A percentile compares a stretch with the other conserved stretches of the same genome.
phyloP scores from a whole-genome alignment of 805 yeast genomes.

The Candida loeiensis region DNA sequence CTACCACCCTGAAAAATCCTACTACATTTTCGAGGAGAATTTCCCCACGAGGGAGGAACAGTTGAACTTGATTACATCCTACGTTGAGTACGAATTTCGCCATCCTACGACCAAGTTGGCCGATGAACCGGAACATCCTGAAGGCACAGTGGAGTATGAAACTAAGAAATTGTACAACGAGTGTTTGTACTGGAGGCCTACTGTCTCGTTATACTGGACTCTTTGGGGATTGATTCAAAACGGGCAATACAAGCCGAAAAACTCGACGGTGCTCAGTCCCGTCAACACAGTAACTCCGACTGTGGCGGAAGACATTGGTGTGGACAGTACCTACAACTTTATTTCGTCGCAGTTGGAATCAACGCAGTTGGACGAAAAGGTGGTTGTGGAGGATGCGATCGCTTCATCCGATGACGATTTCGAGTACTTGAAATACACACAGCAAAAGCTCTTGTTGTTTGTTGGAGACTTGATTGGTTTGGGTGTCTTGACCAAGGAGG shows the following conservation, averaged over 20 bases:
- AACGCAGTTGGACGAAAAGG: constrained; percentile 21
- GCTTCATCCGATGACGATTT: constrained; percentile 57
- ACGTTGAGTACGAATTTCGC: constrained; percentile 58
- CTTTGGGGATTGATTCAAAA: constrained; percentile 90
- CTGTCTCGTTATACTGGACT: constrained; percentile 78
- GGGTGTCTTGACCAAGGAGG: constrained; percentile 43
- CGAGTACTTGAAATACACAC: constrained; percentile 71
- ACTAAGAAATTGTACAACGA: constrained; percentile 59
- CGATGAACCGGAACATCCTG: constrained; percentile 9
- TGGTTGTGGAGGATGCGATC: constrained; percentile 30
- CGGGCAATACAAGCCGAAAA: constrained; percentile 30
- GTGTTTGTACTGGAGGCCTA: constrained; percentile 72
- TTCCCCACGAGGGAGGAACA: constrained; percentile 73
- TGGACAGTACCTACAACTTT: constrained; percentile 35
- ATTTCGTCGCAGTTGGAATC: constrained; percentile 52
- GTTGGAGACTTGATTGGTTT: constrained; percentile 71
- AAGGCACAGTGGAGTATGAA: constrained; percentile 25
- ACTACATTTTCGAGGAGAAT: constrained; percentile 49
- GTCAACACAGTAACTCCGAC: constrained; percentile 12
- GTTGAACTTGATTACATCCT: constrained; percentile 69
- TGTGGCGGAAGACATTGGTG: constrained; percentile 31
- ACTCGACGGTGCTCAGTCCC: constrained; percentile 12
- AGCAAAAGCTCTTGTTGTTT: constrained; percentile 68
- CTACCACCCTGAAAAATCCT: constrained; percentile 52
- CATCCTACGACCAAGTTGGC: constrained; percentile 30